Percentiles rank a stretch among this genome's conserved stretches.
phyloP scores from a whole-genome alignment of 805 yeast species.

The Yarrowia yakushimensis region DNA sequence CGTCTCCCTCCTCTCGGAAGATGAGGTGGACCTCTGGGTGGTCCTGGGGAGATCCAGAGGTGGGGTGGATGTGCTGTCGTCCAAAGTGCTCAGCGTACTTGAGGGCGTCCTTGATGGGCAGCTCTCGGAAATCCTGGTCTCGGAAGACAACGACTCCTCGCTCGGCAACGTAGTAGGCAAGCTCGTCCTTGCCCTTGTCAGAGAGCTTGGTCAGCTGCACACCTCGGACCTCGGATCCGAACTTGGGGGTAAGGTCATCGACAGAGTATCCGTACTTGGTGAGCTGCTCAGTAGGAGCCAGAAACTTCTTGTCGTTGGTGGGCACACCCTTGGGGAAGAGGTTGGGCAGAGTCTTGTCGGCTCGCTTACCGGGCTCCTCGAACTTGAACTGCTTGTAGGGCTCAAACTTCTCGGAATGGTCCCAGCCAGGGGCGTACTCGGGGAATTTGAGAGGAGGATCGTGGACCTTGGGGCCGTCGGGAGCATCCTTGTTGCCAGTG shows the following conservation, averaged over 20 bases:
- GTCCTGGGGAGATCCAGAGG: conserved; percentile 63
- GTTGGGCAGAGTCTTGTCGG: conserved; percentile 54
- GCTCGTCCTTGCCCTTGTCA: conserved; percentile 59
- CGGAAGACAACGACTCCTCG: conserved; percentile 71
- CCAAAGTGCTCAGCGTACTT: conserved; percentile 65
- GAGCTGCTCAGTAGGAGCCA: conserved; percentile 26
- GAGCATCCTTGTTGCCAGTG: conserved; percentile 1
- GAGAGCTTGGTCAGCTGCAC: conserved; percentile 57
- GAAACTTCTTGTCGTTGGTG: conserved; percentile 8
- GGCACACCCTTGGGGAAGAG: conserved; percentile 43
- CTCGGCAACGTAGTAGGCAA: conserved; percentile 65
- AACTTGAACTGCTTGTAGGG: conserved; percentile 55
- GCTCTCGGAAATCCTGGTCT: conserved; percentile 61
- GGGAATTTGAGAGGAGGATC: conserved; percentile 41
- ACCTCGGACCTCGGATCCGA: conserved; percentile 64
- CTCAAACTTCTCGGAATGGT: conserved; percentile 52
- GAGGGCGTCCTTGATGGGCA: conserved; percentile 34
- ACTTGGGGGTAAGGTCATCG: conserved; percentile 55
- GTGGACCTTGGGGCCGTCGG: background rate
- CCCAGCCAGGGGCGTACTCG: conserved; percentile 66
- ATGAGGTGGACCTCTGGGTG: conserved; percentile 61
- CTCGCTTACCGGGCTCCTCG: conserved; percentile 62
- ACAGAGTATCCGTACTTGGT: conserved; percentile 32
- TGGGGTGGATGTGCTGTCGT: conserved; percentile 68
- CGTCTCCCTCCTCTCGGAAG: conserved; percentile 45